Evolutionary conservation across 2,329 filamentous ascomycete genomes (phyloP), one percentile per base, ranked within the genome.

Genomic region (Arthrobotrys sphaeroides): DNA sequence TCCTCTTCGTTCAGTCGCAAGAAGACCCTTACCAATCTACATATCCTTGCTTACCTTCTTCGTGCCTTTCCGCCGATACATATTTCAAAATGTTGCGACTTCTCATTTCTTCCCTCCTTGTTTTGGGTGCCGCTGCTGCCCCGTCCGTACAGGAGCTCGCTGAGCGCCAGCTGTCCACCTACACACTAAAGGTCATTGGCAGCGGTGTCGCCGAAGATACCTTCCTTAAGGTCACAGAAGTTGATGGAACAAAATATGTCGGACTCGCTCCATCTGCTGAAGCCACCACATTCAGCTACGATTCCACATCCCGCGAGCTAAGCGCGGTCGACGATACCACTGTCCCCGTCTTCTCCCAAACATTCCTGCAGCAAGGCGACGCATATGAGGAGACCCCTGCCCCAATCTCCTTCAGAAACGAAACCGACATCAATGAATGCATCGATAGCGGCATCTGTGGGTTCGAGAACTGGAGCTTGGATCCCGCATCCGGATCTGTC

Each of bases 201-300:
- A 28, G 10, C 18, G 65, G 43, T 16, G 61, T 69, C 22, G 5
- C 65, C n/a, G 22, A 26, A 4, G 53, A 40, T 22, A 47, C 65
- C 16, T 60, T 40, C 43, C 53, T 61, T 13, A 22, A 60, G 10
- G 6, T 72, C 18, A 43, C 33, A n/a, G 57, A 72, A 12, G 22
- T 61, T 43, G 53, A 49, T 16, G 55, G 51, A 38, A 33, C 42
- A 40, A 53, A 53, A 33, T 62, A 61, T 4, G 68, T 81, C 24
- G 47, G 77, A 2, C 76, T 82, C 3, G 81, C 81, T 38, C 77
- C 79, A 43, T 69, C 77, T 13, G 72, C 82, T 55, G 42, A 80
- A 16, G 77, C 82, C 13, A 45, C 65, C 31, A 81, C 81, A 60
- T 62, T 82, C 55, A 80, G 81, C 20, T 79, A 81, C 18, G 78